Conservation (phyloP, 768 basidiomycete genomes). For the Cystofilobasidium bisporidii region DNA sequence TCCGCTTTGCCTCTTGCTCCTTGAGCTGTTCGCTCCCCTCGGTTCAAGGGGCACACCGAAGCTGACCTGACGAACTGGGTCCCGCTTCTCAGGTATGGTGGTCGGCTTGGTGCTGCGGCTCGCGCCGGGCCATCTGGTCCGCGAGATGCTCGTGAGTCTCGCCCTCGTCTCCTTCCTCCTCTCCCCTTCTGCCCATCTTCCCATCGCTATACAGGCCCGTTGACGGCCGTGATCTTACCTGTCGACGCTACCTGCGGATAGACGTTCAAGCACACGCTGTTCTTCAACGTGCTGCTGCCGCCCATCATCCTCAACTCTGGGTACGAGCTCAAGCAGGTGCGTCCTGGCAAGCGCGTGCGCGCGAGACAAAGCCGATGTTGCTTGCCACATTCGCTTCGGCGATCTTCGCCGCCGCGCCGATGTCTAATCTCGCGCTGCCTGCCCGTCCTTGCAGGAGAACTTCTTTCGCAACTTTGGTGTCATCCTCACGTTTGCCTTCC, state of each 20-base stretch:
- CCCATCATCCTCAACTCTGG: conserved; percentile 98
- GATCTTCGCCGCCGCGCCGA: too few relatives aligned
- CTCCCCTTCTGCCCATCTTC: background rate
- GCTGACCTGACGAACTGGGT: background rate
- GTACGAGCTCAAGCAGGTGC: conserved; percentile 89
- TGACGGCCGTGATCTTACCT: too few relatives aligned
- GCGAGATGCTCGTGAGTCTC: conserved; percentile 86
- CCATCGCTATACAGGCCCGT: background rate
- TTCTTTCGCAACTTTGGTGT: conserved; percentile 98
- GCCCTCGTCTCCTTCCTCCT: conserved; percentile 25
- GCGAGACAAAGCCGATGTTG: too few relatives aligned
- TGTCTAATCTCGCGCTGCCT: too few relatives aligned
- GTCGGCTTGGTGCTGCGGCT: conserved; percentile 85
- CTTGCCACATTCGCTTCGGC: too few relatives aligned
- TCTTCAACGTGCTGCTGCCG: conserved; percentile 95
- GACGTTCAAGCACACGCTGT: conserved; percentile 94
- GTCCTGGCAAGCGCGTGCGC: too few relatives aligned
- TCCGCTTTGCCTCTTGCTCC: background rate
- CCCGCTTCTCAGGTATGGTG: conserved; percentile 62
- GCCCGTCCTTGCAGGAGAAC: conserved; percentile 91
- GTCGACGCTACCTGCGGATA: too few relatives aligned
- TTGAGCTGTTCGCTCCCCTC: background rate
- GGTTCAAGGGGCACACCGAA: background rate
- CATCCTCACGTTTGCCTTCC: conserved; percentile 63
- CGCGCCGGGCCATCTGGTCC: conserved; percentile 83